These are phyloP conservation scores for Talaromyces sp. DNA, from an alignment of 2,329 filamentous ascomycete genomes.

Conservation along the genomic window DNA sequence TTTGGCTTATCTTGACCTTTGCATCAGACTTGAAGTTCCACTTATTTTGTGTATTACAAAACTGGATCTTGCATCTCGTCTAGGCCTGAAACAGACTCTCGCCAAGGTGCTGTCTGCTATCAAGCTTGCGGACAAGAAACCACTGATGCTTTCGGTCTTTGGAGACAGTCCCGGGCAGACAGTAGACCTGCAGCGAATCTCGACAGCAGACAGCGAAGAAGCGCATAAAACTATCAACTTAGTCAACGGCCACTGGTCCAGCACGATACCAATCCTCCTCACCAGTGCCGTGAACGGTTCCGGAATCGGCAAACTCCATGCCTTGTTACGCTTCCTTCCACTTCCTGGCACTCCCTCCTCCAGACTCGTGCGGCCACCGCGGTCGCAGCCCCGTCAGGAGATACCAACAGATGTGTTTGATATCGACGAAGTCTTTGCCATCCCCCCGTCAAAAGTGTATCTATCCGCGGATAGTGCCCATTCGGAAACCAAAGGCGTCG, in stretches of 20 bases:
- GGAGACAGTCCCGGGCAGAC: conserved; percentile 44
- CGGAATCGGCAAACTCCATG: conserved; percentile 76
- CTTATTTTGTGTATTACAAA: conserved; percentile 85
- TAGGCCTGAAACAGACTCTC: conserved; percentile 64
- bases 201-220: conserved; percentile 52
- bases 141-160: conserved; percentile 58
- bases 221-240: conserved; percentile 51
- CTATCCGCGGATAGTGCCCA: conserved; percentile 35
- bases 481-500: conserved; percentile 53
- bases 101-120: conserved; percentile 69
- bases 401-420: conserved; percentile 69
- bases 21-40: conserved; percentile 71
- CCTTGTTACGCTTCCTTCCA: conserved; percentile 70
- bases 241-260: conserved; percentile 33
- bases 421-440: conserved; percentile 81
- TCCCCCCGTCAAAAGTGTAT: conserved; percentile 58
- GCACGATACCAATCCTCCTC: conserved; percentile 73
- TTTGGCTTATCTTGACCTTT: conserved; percentile 76
- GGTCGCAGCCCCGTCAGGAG: conserved; percentile 27
- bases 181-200: conserved; percentile 53
- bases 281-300: conserved; percentile 81
- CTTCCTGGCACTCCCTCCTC: conserved; percentile 47
- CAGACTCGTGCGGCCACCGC: conserved; percentile 17
- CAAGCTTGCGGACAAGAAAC: conserved; percentile 68
- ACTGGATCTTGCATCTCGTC: conserved; percentile 74